These are phyloP conservation scores for Metschnikowia colocasiae DNA, from an alignment of 805 yeast genomes.

Conservation along the genomic window DNA sequence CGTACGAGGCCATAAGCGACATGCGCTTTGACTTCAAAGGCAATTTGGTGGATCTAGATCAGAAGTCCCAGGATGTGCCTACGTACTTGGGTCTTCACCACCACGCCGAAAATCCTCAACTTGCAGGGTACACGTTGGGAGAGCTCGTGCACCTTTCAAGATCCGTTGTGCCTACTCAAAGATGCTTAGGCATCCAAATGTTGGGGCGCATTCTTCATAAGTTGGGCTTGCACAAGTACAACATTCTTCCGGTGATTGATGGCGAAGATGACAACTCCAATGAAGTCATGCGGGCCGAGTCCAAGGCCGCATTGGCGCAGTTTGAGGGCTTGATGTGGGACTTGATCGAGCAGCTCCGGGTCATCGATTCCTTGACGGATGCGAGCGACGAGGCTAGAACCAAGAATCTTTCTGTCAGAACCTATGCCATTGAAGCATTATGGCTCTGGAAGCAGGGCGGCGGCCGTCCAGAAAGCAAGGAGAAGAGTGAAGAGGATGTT, in stretches of 20 bases:
- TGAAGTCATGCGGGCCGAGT: constrained; percentile 37
- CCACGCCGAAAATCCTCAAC: constrained; percentile 81
- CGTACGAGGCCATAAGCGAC: constrained; percentile 56
- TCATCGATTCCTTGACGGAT: constrained; percentile 62
- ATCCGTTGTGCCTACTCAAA: constrained; percentile 77
- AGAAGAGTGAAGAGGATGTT: constrained; percentile 25
- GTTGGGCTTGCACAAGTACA: constrained; percentile 61
- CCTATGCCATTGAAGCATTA: constrained; percentile 82
- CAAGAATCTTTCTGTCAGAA: constrained; percentile 66
- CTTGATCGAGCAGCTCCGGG: constrained; percentile 55
- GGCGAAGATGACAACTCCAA: constrained; percentile 30
- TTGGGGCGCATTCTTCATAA: constrained; percentile 84
- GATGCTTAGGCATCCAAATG: constrained; percentile 82
- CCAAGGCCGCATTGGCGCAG: constrained; percentile 26
- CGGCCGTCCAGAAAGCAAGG: constrained; percentile 24
- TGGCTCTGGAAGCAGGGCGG: constrained; percentile 78
- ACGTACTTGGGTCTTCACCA: constrained; percentile 77
- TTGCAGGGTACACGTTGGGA: constrained; percentile 87
- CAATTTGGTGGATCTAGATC: constrained; percentile 53
- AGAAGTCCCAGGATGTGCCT: constrained; percentile 35
- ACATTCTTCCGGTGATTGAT: constrained; percentile 44
- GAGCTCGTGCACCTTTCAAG: constrained; percentile 79
- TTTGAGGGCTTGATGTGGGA: constrained; percentile 68
- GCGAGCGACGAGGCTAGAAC: constrained; percentile 65
- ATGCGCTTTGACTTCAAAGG: constrained; percentile 89